Base-by-base conservation (phyloP, 2,329 filamentous ascomycete species). In the Verticillium isaacii region DNA sequence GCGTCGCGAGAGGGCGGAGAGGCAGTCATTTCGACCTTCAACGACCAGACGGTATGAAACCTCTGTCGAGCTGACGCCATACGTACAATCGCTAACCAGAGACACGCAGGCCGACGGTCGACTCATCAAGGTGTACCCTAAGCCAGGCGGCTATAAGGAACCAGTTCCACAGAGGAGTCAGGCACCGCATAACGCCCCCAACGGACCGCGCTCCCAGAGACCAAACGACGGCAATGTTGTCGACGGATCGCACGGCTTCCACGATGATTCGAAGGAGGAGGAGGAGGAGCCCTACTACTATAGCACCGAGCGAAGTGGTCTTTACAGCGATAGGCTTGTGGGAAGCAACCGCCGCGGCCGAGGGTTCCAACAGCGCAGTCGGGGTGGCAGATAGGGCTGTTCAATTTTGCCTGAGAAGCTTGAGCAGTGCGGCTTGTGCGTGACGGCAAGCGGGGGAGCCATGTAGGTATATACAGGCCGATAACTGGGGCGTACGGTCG, bases 1-100 rank as follows among this genome's bases (percentile, higher is more conserved):
- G 82, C 87, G 65, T 88, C 86, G 62, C 87, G 85, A 68, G 86
- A 90, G 65, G 89, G 89, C 45, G 91, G 90, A 3, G 88, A 94
- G 68, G 84, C 83, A 45, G 89, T 93, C 19, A 89, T 94, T 69
- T 80, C 84, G 62, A 90, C 83, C 3, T 94, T 94, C 74, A 89
- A 95, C 75, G 87, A 90, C 72, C 88, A 92, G 78, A 92, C 86
- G 71, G 90, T 91, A 72, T 67, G 86, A 75, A 41, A 41, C 58
- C 55, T 25, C 25, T 45, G 23, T 17, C 34, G 19, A 36, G 29
- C 29, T 14, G 23, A 60, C 5, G 9, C 11, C 17, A 25, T 32
- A 41, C 23, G 23, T 25, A 56, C 23, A 32, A 3, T 56, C 12
- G 25, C 32, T 56, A 32, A 32, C 25, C 23, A 8, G 60, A 60